These are phyloP conservation scores for Cytospora leucostoma DNA, from an alignment of 2,329 filamentous ascomycete species.

Conservation along the genomic window DNA sequence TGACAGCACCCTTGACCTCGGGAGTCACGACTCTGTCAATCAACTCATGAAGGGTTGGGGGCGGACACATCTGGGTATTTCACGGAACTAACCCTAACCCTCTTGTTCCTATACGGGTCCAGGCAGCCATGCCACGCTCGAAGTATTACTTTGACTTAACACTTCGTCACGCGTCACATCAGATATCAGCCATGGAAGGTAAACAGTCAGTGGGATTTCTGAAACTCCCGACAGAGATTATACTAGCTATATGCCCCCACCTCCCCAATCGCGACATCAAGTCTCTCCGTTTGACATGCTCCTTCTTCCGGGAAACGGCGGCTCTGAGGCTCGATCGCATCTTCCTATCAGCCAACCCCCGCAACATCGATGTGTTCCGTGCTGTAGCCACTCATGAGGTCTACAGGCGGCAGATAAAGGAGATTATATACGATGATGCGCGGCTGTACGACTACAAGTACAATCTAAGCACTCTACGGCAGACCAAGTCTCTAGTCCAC, in stretches of 20 bases:
- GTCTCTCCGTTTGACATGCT: conserved; percentile 12
- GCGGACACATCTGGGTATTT: too few relatives aligned
- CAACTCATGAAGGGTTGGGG: too few relatives aligned
- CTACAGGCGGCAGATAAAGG: neutral
- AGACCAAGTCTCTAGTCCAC: neutral
- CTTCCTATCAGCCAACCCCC: conserved; percentile 13
- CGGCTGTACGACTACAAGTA: neutral
- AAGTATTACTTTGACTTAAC: too few relatives aligned
- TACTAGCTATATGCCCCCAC: neutral
- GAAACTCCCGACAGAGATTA: conserved; percentile 4
- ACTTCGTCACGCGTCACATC: too few relatives aligned
- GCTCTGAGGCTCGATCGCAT: conserved; percentile 5
- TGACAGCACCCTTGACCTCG: too few relatives aligned
- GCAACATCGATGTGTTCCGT: conserved; percentile 8
- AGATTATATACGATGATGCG: conserved; percentile 17
- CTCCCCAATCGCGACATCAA: conserved; percentile 11
- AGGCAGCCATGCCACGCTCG: too few relatives aligned
- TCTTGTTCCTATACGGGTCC: too few relatives aligned
- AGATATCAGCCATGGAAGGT: too few relatives aligned
- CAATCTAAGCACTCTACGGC: neutral
- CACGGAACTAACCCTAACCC: too few relatives aligned
- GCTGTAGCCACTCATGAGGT: conserved; percentile 7
- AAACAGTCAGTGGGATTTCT: neutral
- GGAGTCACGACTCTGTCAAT: too few relatives aligned
- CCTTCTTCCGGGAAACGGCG: neutral